These are phyloP conservation scores for Apodospora peruviana DNA, from an alignment of 495 filamentous ascomycete genomes.

Conservation along the genomic window DNA sequence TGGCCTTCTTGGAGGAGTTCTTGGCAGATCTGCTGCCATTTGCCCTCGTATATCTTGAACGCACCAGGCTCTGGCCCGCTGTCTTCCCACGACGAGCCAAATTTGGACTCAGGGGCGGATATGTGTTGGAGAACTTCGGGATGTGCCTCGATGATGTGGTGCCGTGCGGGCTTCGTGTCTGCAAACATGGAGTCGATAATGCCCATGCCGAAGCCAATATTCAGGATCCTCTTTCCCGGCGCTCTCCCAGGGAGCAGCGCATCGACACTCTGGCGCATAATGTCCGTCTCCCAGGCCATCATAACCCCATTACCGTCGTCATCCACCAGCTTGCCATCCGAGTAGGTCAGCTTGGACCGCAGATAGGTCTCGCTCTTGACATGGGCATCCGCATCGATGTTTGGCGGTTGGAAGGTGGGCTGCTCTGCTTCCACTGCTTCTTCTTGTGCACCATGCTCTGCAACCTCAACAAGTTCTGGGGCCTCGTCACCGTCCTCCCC, in stretches of 20 bases:
- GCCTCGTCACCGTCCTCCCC: slow-evolving; percentile 37
- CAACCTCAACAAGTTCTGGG: slow-evolving; percentile 20
- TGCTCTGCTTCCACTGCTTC: slow-evolving; percentile 6
- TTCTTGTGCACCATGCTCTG: slow-evolving; percentile 8
- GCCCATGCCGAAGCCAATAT: slow-evolving; percentile 95
- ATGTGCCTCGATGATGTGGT: slow-evolving; percentile 93
- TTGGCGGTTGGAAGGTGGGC: slow-evolving; percentile 30
- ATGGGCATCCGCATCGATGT: slow-evolving; percentile 26
- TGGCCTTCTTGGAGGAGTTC: slow-evolving; percentile 61
- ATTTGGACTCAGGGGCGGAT: slow-evolving; percentile 33
- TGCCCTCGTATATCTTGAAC: slow-evolving; percentile 49
- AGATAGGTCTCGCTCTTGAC: slow-evolving; percentile 70
- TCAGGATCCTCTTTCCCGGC: slow-evolving; percentile 66
- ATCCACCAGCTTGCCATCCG: slow-evolving; percentile 70
- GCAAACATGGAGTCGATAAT: slow-evolving; percentile 87
- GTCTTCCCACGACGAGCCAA: slow-evolving; percentile 41
- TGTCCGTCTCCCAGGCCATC: slow-evolving; percentile 91
- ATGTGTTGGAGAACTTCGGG: slow-evolving; percentile 72
- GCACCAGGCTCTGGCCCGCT: slow-evolving; percentile 33
- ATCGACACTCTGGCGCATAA: slow-evolving; percentile 75
- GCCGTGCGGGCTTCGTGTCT: slow-evolving; percentile 54
- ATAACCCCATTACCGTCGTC: slow-evolving; percentile 82
- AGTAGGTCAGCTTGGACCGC: slow-evolving; percentile 68
- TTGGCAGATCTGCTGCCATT: slow-evolving; percentile 81
- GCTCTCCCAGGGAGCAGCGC: slow-evolving; percentile 31